Percentiles rank a stretch among this genome's conserved stretches.
Evolutionary conservation across 306 rosid species (phyloP).

Genomic region (Medicago ruthenica): DNA sequence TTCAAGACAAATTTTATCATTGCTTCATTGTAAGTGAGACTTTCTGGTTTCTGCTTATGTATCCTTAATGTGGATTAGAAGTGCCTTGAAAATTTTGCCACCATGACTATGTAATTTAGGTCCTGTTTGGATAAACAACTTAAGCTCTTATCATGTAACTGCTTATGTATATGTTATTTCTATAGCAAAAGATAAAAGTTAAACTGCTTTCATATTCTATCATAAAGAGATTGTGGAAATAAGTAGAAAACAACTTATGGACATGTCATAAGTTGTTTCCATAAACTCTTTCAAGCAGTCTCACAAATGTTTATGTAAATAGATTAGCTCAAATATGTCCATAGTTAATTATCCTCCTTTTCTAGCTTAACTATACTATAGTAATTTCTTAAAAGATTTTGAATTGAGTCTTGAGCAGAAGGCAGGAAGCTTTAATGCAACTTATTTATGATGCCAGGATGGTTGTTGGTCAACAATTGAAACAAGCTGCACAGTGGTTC

Average conservation of each 20-base stretch:
- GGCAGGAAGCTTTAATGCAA: constrained; percentile 31
- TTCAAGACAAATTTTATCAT: constrained; percentile 59
- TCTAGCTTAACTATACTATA: background rate
- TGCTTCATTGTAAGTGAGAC: constrained; percentile 62
- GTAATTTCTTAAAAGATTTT: background rate
- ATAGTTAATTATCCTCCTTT: background rate
- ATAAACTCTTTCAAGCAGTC: background rate
- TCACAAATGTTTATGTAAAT: background rate
- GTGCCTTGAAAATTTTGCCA: background rate
- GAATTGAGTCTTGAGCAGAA: background rate
- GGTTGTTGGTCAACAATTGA: constrained; percentile 75
- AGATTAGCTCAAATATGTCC: background rate
- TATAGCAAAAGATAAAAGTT: background rate
- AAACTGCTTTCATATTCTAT: background rate
- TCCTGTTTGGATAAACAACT: background rate
- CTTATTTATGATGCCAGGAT: constrained; percentile 55
- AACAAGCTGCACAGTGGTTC: constrained; percentile 67
- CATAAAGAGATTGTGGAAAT: background rate
- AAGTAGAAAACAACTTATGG: background rate
- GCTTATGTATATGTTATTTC: background rate
- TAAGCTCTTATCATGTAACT: background rate
- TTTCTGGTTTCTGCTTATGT: constrained; percentile 37
- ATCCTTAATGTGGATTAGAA: constrained; percentile 1
- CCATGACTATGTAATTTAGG: background rate
- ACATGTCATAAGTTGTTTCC: too few species aligned